Percentiles rank a stretch among this genome's conserved stretches.
Evolutionary conservation across 2,329 filamentous ascomycete genomes (phyloP).

Genomic region (Peltaster fructicola): DNA sequence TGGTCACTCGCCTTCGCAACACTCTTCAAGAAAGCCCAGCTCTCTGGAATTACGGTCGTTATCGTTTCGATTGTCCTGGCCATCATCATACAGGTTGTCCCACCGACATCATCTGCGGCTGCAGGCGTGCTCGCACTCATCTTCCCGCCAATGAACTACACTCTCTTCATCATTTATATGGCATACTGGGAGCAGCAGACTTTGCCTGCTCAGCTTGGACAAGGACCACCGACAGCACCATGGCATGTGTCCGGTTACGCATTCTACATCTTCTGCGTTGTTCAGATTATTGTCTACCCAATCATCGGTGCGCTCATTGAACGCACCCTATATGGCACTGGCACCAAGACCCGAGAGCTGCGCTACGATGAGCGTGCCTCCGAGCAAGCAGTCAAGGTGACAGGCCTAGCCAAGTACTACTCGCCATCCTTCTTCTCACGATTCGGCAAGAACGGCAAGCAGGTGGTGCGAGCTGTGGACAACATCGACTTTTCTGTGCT

Average conservation of each 20-base stretch:
- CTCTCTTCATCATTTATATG: slow-evolving; percentile 63
- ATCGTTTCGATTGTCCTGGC: slow-evolving; percentile 59
- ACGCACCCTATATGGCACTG: slow-evolving; percentile 55
- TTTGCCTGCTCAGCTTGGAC: slow-evolving; percentile 40
- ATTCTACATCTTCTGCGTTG: slow-evolving; percentile 57
- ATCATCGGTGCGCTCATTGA: slow-evolving; percentile 60
- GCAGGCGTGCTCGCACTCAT: slow-evolving; percentile 56
- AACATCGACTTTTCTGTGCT: slow-evolving; percentile 52
- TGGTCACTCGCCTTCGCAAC: slow-evolving; percentile 66
- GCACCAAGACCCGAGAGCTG: slow-evolving; percentile 35
- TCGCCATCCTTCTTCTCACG: slow-evolving; percentile 40
- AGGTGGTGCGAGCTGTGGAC: slow-evolving; percentile 63
- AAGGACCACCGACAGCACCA: slow-evolving; percentile 36
- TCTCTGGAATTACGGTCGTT: slow-evolving; percentile 66
- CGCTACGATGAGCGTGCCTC: slow-evolving; percentile 11
- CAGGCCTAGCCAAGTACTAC: slow-evolving; percentile 64
- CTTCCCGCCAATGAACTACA: slow-evolving; percentile 77
- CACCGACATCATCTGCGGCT: slow-evolving; percentile 40
- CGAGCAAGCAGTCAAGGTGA: slow-evolving; percentile 46
- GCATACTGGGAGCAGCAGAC: slow-evolving; percentile 56
- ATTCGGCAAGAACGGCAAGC: slow-evolving; percentile 32
- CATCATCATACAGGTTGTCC: slow-evolving; percentile 63
- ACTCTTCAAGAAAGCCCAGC: slow-evolving; percentile 73
- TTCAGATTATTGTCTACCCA: slow-evolving; percentile 66
- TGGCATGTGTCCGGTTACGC: slow-evolving; percentile 57